Conservation (phyloP, 768 basidiomycete genomes). For the Suillus spraguei region DNA sequence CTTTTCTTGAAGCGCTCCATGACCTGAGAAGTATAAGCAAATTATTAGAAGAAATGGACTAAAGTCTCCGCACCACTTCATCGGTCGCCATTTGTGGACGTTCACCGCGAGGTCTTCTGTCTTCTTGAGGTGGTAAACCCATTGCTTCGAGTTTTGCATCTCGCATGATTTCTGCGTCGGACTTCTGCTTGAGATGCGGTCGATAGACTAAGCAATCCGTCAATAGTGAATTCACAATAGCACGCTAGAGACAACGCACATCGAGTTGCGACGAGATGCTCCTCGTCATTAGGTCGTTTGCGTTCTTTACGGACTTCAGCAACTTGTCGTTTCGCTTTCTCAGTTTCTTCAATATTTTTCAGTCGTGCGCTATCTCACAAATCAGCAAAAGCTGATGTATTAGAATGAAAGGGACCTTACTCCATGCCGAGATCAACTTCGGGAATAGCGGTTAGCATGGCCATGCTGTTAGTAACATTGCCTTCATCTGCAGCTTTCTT, state of each 20-base stretch:
- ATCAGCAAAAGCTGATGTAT: neutral
- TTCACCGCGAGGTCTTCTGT: slow-evolving; percentile 45
- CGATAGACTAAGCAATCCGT: slow-evolving; percentile 66
- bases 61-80: slow-evolving; percentile 62
- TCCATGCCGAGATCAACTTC: slow-evolving; percentile 99
- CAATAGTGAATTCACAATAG: neutral
- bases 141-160: slow-evolving; percentile 89
- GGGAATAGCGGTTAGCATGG: slow-evolving; percentile 97
- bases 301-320: slow-evolving; percentile 70
- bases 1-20: slow-evolving; percentile 99
- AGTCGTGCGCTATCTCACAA: slow-evolving; percentile 67
- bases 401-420: slow-evolving; percentile 52
- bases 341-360: slow-evolving; percentile 96
- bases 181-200: slow-evolving; percentile 79
- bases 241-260: slow-evolving; percentile 54
- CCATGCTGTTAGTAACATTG: slow-evolving; percentile 88
- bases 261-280: slow-evolving; percentile 82
- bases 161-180: slow-evolving; percentile 85
- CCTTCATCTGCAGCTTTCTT: slow-evolving; percentile 76
- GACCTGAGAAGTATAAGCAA: slow-evolving; percentile 49
- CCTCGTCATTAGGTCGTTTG: slow-evolving; percentile 66
- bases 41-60: slow-evolving; percentile 6
- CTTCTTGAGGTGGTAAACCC: slow-evolving; percentile 60
- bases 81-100: slow-evolving; percentile 87
- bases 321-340: slow-evolving; percentile 90